phyloP scores from a whole-genome alignment of 345 rosid species.

The Linum trigynum region DNA sequence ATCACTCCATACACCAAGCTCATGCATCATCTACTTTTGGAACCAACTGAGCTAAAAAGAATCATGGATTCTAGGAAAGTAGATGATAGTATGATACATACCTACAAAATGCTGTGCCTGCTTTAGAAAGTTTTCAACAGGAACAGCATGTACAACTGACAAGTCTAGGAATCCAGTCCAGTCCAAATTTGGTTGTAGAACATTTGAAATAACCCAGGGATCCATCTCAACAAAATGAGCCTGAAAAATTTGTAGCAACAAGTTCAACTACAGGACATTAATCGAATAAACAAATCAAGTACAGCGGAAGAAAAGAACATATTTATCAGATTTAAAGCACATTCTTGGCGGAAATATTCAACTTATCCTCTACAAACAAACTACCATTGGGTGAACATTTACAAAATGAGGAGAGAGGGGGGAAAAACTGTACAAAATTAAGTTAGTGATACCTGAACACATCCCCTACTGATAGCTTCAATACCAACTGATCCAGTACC shows the following conservation, averaged over 20 bases:
- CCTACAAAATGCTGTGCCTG: slow-evolving; percentile 57
- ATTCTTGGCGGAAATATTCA: background rate
- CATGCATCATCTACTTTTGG: background rate
- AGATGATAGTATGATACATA: slow-evolving; percentile 16
- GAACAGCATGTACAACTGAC: slow-evolving; percentile 64
- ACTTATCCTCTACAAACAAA: background rate
- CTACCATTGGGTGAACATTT: background rate
- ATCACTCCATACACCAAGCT: background rate
- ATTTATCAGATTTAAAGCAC: no score
- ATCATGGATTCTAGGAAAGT: no score
- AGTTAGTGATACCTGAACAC: slow-evolving; percentile 51
- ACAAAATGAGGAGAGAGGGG: background rate
- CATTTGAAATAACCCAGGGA: slow-evolving; percentile 85
- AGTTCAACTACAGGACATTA: background rate
- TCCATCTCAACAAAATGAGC: slow-evolving; percentile 98
- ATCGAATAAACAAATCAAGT: no score
- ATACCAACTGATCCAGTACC: slow-evolving; percentile 98
- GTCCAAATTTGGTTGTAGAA: slow-evolving; percentile 77
- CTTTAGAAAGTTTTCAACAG: slow-evolving; percentile 63
- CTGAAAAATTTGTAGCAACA: slow-evolving; percentile 21
- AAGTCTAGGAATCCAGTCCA: slow-evolving; percentile 77
- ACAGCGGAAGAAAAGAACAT: no score
- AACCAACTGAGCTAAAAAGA: background rate
- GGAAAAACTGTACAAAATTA: slow-evolving; percentile 1
- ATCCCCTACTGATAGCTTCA: slow-evolving; percentile 74